Evolutionary conservation across 2,329 filamentous ascomycete genomes (phyloP), one percentile per base, ranked within the genome.

Genomic region (Alternaria postmessia): DNA sequence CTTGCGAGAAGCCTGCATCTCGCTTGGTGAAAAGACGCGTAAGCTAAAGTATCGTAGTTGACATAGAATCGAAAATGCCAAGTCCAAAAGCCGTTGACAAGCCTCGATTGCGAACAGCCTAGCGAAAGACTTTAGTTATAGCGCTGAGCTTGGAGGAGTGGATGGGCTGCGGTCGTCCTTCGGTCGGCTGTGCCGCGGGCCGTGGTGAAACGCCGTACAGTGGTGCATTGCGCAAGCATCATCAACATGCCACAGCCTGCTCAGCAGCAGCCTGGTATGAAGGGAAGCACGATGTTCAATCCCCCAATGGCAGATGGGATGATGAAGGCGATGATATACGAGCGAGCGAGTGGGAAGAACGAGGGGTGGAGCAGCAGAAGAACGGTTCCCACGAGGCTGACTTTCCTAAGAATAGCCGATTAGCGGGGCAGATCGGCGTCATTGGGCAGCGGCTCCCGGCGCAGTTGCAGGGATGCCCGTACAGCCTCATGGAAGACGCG

Each of bases 401-500:
- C 41, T 38, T 16, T 32, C 22, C 58, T 49, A 58, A 59, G 43
- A 46, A 57, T 64, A 64, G 56, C 22, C 14, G 22, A 42, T 36
- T 34, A 39, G 34, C 38, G 55, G 48, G 47, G 39, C 56, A 38
- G 54, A 32, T 41, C 24, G 30, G 44, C 62, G 59, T 57, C 55
- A 64, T 64, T 56, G 62, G 57, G 47, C 54, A 54, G 36, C 54
- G 43, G 51, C 48, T 47, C 49, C 59, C 51, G 54, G 47, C 42
- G 52, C 53, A 59, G n/a, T 30, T 57, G 51, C 62, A 65, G 60
- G 62, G 62, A 51, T 57, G 38, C 5, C 28, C 24, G 57, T 63
- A 59, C 56, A 59, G 59, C 56, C 56, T 55, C 60, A 53, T 49
- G 34, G 48, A 52, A 46, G 54, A 65, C 62, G 62, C 62, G 62